These are phyloP conservation scores for Phytophthora chlamydospora DNA, from an alignment of 352 stramenopile species.

Conservation along the genomic window DNA sequence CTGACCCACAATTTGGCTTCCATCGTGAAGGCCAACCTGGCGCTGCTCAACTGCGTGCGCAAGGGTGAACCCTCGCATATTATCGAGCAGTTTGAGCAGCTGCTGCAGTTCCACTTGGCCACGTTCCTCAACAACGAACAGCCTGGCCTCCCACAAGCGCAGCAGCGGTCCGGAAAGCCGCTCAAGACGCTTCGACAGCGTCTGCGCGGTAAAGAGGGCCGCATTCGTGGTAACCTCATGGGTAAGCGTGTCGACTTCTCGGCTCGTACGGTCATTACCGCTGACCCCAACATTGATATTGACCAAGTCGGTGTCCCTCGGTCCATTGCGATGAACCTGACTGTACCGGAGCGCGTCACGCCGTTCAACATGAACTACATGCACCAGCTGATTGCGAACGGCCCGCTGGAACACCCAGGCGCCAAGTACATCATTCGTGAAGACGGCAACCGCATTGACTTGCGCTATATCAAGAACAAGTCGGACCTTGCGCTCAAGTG, in stretches of 20 bases:
- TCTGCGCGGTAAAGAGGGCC: constrained; percentile 97
- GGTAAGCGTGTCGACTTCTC: constrained; percentile 99
- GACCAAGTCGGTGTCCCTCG: constrained; percentile 98
- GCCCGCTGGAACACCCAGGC: constrained; percentile 96
- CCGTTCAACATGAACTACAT: constrained; percentile 98
- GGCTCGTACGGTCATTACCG: constrained; percentile 99
- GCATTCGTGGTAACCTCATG: constrained; percentile 99
- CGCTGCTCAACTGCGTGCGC: constrained; percentile 93
- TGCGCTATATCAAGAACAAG: constrained; percentile 98
- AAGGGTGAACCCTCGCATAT: constrained; percentile 97
- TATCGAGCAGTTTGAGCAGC: constrained; percentile 93
- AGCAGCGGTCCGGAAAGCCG: constrained; percentile 96
- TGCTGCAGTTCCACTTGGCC: constrained; percentile 86
- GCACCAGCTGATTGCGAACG: constrained; percentile 95
- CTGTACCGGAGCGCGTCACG: constrained; percentile 98
- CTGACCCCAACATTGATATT: constrained; percentile 99
- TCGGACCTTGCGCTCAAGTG: constrained; percentile 95
- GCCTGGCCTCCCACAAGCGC: constrained; percentile 94
- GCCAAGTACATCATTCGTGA: constrained; percentile 98
- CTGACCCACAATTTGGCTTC: constrained; percentile 98
- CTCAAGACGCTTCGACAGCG: constrained; percentile 98
- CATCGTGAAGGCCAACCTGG: constrained; percentile 98
- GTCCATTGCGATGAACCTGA: constrained; percentile 98
- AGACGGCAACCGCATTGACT: constrained; percentile 97
- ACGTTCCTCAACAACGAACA: constrained; percentile 99